Conservation (phyloP, 306 rosid genomes). For the Vigna unguiculata region DNA sequence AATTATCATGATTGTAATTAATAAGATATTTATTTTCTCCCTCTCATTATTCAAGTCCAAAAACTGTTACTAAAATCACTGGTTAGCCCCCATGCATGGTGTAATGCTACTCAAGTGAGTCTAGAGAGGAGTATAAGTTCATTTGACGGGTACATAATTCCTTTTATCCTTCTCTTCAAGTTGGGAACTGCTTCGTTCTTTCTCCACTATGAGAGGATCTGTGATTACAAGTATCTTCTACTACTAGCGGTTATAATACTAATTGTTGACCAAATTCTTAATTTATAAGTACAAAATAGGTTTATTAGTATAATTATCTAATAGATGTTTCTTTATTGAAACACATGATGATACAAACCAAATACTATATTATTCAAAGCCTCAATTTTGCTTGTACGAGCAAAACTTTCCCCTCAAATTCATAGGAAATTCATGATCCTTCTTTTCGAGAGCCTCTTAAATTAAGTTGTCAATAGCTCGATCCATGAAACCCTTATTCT, state of each 20-base stretch:
- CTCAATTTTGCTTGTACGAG: conserved; percentile 22
- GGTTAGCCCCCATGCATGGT: conserved; percentile 11
- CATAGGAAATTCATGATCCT: conserved; percentile 26
- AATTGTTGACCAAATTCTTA: conserved; percentile 14
- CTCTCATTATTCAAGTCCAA: background rate
- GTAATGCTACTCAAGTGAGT: conserved; percentile 27
- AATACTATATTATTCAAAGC: conserved; percentile 5
- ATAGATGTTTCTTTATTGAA: background rate
- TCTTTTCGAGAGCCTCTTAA: background rate
- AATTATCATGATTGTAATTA: too few species aligned
- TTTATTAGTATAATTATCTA: too few species aligned
- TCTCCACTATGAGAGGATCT: background rate
- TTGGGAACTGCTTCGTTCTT: background rate
- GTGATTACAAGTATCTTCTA: conserved; percentile 4
- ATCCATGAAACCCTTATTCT: conserved; percentile 24
- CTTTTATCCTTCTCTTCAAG: background rate
- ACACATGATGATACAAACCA: background rate
- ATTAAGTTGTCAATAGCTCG: background rate
- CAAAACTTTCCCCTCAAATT: conserved; percentile 14
- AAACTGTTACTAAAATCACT: conserved; percentile 19
- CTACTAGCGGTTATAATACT: conserved; percentile 1
- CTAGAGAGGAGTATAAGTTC: conserved; percentile 12
- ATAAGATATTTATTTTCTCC: too few species aligned
- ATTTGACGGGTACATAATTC: conserved; percentile 17
- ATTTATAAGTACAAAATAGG: background rate